Conservation (phyloP, 2,329 filamentous ascomycete genomes). For the Fulvia fulva region DNA sequence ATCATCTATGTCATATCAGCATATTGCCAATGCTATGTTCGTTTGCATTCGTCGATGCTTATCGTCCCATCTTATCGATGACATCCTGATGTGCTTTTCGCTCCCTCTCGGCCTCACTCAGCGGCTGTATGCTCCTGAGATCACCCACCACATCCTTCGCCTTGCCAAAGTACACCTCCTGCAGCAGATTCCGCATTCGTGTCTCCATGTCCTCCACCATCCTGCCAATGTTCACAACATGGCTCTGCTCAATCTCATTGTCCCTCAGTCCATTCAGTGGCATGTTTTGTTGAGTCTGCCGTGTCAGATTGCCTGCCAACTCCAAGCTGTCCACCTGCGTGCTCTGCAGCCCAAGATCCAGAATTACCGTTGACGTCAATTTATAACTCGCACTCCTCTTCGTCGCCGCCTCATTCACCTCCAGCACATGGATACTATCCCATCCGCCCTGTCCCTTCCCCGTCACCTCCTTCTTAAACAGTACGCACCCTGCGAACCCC, state of each 20-base stretch:
- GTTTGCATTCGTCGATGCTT: too few relatives aligned
- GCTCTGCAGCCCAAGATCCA: constrained; percentile 70
- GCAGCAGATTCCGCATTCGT: constrained; percentile 96
- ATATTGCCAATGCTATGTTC: background rate
- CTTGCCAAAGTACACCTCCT: constrained; percentile 99
- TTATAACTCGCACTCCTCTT: constrained; percentile 94
- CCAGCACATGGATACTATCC: constrained; percentile 99
- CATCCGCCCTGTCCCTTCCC: constrained; percentile 54
- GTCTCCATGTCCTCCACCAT: constrained; percentile 99
- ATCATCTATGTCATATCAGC: background rate
- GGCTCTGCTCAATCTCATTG: constrained; percentile 75
- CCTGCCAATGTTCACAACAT: constrained; percentile 91
- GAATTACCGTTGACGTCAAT: constrained; percentile 92
- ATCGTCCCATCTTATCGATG: constrained; percentile 56
- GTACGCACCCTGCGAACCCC: constrained; percentile 91
- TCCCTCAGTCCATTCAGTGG: constrained; percentile 53
- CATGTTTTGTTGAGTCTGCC: constrained; percentile 89
- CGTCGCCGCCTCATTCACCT: constrained; percentile 73
- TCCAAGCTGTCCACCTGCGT: constrained; percentile 78
- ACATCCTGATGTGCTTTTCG: constrained; percentile 83
- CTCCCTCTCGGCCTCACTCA: constrained; percentile 82
- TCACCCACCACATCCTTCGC: constrained; percentile 98
- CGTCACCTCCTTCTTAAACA: constrained; percentile 85
- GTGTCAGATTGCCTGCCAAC: constrained; percentile 94
- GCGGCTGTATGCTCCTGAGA: constrained; percentile 75